Base-by-base conservation (phyloP, 2,329 filamentous ascomycete species). In the Ilyonectria sp. region DNA sequence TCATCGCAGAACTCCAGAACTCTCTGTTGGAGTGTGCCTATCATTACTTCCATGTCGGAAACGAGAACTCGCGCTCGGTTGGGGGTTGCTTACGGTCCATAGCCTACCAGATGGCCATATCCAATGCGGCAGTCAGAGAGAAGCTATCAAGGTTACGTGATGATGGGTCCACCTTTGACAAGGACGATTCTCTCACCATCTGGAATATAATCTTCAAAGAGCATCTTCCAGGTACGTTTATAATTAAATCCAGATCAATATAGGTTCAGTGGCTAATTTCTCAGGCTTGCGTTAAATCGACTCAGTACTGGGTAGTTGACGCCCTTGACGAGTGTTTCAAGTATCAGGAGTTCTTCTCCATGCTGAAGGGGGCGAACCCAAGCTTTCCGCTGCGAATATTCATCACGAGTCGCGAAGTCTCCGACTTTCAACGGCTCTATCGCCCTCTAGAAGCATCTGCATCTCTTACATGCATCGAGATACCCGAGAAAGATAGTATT, bases 231-330 rank as follows among this genome's bases (percentile, higher is more conserved):
- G 57, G 62, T 72, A 26, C 26, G 26, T 26, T 26, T 26, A 26
- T 26, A 5, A 5, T 6, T 26, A 4, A 26, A 26, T 26, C 6
- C 6, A 26, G 5, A 26, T 26, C 26, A 26, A 26, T 26, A 6
- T 26, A 26, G 26, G 4, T 26, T 5, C 6, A 26, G 26, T 26
- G 26, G 26, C 26, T 26, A 26, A 26, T 6, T 26, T 26, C 26
- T 26, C 26, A 26, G 26, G 26, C 26, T 26, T 26, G 26, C 26
- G 4, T 7, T 15, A 68, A 65, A 33, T 47, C 3, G 40, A 7
- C 69, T 19, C 76, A 80, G 23, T 80, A 74, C 49, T 80, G 78
- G 79, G 72, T 81, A 0, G 74, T 82, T 29, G 80, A 82, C 69
- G 80, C 75, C 2, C 29, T 81, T 7, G 80, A 81, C 60, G 79